Base-by-base conservation (phyloP, 495 filamentous ascomycete genomes). In the Chaetomidium leptoderma region DNA sequence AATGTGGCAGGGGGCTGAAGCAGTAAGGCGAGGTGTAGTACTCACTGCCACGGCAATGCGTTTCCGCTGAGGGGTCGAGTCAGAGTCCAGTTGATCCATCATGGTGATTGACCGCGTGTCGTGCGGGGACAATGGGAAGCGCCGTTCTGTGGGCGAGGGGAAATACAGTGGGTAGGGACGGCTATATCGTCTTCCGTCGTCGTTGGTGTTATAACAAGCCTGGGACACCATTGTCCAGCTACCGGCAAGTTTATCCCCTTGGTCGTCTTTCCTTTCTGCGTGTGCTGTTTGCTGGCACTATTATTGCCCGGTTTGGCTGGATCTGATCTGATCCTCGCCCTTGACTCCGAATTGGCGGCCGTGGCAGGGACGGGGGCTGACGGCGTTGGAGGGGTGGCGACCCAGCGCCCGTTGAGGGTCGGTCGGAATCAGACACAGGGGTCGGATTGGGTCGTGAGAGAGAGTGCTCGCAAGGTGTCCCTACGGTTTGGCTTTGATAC, bases 31-130 rank as follows among this genome's bases (percentile, higher is more conserved):
- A 36, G 16, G 19, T 16, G 8, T 17, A 23, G 16, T 6, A 35
- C 85, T 74, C 80, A 91, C 87, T 36, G 87, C 87, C 35, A 91
- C 81, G 19, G 82, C 81, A 61, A 87, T 89, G 52, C 87, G 68
- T 65, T 80, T 81, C 40, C 80, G 72, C 45, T 78, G 75, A 26
- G 74, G 73, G 16, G 69, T 53, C 29, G 69, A 63, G n/a, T 78
- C 74, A 11, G 69, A 57, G 36, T 76, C 75, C 9, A 67, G 53
- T 27, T 70, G 72, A 29, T 78, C 76, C n/a, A 70, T 61, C 76
- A 78, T 78, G 33, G 59, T 68, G 39, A 66, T 35, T 11, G 69
- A 44, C 57, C 71, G 59, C 6, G 52, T 62, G 39, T 74, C 70
- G 63, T 72, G 71, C 10, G 60, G 64, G 24, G 71, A 62, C 8